Evolutionary conservation across 257 asterid species (phyloP).

Genomic region (Avicennia marina): DNA sequence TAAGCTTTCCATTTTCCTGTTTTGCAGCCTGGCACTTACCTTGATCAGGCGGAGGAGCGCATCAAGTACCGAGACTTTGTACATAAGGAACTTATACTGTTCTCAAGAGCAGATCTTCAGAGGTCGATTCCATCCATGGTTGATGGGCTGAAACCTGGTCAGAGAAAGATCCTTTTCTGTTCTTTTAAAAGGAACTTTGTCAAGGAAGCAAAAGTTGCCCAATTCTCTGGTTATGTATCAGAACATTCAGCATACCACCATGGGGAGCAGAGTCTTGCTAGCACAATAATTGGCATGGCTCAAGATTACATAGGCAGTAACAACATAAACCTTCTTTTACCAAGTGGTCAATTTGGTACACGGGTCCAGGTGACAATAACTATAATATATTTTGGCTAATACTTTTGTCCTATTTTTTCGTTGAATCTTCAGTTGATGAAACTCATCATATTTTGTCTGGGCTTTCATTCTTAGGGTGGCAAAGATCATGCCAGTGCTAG

Average conservation of each 20-base stretch:
- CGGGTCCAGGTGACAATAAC: slow-evolving; percentile 64
- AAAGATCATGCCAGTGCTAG: slow-evolving; percentile 98
- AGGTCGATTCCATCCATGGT: slow-evolving; percentile 99
- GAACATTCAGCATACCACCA: slow-evolving; percentile 99
- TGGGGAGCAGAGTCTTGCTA: slow-evolving; percentile 92
- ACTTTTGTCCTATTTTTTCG: background rate
- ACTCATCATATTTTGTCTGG: background rate
- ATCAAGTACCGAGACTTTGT: slow-evolving; percentile 84
- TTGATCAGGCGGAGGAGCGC: slow-evolving; percentile 61
- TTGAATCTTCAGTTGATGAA: background rate
- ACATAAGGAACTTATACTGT: slow-evolving; percentile 90
- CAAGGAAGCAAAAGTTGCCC: slow-evolving; percentile 89
- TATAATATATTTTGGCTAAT: background rate
- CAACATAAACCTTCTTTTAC: slow-evolving; percentile 81
- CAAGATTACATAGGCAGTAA: slow-evolving; percentile 92
- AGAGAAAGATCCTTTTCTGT: slow-evolving; percentile 88
- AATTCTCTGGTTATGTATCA: slow-evolving; percentile 93
- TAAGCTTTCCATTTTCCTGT: background rate
- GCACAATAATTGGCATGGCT: slow-evolving; percentile 98
- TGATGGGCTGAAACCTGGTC: slow-evolving; percentile 99
- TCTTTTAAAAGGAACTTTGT: slow-evolving; percentile 84
- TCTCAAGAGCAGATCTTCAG: slow-evolving; percentile 91
- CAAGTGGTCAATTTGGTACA: slow-evolving; percentile 97
- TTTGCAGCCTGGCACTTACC: slow-evolving; percentile 89
- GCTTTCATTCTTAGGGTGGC: slow-evolving; percentile 90